These are phyloP conservation scores for Madurella mycetomatis DNA, from an alignment of 2,329 filamentous ascomycete species.

Conservation along the genomic window DNA sequence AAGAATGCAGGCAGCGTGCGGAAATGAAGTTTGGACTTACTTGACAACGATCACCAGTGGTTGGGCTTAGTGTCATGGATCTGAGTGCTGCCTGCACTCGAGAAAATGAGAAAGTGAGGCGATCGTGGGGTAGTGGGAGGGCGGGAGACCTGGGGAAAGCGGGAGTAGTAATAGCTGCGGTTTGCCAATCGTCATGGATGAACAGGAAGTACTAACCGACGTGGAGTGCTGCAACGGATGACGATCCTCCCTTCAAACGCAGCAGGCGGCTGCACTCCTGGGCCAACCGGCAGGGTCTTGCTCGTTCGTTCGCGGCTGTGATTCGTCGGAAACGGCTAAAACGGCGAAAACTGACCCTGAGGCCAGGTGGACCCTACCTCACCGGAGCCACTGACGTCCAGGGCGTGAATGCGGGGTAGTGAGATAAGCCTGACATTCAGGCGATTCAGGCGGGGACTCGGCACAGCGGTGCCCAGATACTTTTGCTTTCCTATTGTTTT, in stretches of 20 bases:
- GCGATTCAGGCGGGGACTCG: background rate
- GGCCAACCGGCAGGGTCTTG: conserved; percentile 7
- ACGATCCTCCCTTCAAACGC: background rate
- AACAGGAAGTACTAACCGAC: no score
- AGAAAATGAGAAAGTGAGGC: background rate
- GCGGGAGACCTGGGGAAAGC: background rate
- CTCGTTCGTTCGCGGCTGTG: background rate
- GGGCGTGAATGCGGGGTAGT: conserved; percentile 19
- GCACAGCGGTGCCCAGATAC: no score
- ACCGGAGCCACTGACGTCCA: conserved; percentile 21
- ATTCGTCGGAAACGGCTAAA: conserved; percentile 10
- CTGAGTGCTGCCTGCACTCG: background rate
- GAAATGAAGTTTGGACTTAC: conserved; percentile 14
- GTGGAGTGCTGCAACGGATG: background rate
- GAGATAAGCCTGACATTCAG: conserved; percentile 20
- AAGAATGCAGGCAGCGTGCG: background rate
- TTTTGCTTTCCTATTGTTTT: no score
- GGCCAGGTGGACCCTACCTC: conserved; percentile 11
- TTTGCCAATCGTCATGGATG: no score
- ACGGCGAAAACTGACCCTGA: conserved; percentile 6
- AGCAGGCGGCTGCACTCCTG: background rate
- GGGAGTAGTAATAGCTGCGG: background rate
- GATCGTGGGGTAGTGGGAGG: background rate
- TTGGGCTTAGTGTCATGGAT: conserved; percentile 14
- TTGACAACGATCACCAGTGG: conserved; percentile 8